Percentiles rank a stretch among this genome's conserved stretches.
These are phyloP conservation scores for Porodaedalea pini DNA, from an alignment of 1,284 basidiomycete genomes.

Conservation along the genomic window DNA sequence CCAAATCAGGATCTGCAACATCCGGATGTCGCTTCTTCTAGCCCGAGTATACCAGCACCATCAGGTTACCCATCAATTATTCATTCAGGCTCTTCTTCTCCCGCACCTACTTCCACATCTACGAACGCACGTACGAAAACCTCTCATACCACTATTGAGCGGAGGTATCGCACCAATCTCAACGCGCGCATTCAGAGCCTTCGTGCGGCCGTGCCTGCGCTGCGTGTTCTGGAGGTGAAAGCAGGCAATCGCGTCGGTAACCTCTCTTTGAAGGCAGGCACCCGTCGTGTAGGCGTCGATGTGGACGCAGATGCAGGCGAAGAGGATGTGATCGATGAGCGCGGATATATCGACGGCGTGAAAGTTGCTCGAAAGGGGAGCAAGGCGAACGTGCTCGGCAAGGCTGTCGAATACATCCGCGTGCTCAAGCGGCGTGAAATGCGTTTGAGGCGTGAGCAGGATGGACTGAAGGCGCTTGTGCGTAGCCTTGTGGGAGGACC, in stretches of 20 bases:
- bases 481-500: conserved; percentile 67
- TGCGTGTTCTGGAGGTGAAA: conserved; percentile 55
- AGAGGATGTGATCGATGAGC: conserved; percentile 60
- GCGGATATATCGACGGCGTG: conserved; percentile 78
- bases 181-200: conserved; percentile 85
- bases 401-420: conserved; percentile 77
- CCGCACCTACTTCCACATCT: conserved; percentile 27
- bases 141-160: conserved; percentile 89
- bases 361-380: conserved; percentile 80
- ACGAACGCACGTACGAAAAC: conserved; percentile 62
- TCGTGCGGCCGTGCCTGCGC: conserved; percentile 77
- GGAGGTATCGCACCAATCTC: conserved; percentile 85
- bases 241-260: conserved; percentile 48
- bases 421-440: conserved; percentile 72
- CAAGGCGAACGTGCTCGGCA: conserved; percentile 79
- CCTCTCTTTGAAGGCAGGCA: conserved; percentile 37
- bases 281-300: conserved; percentile 24
- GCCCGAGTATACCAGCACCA: conserved; percentile 27
- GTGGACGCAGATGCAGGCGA: conserved; percentile 35
- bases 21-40: conserved; percentile 28
- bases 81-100: conserved; percentile 30
- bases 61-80: conserved; percentile 30
- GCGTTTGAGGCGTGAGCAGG: conserved; percentile 67
- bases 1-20: conserved; percentile 22
- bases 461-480: conserved; percentile 64